phyloP scores from a whole-genome alignment of 2,329 filamentous ascomycete species.

The Pezicula radicicola region DNA sequence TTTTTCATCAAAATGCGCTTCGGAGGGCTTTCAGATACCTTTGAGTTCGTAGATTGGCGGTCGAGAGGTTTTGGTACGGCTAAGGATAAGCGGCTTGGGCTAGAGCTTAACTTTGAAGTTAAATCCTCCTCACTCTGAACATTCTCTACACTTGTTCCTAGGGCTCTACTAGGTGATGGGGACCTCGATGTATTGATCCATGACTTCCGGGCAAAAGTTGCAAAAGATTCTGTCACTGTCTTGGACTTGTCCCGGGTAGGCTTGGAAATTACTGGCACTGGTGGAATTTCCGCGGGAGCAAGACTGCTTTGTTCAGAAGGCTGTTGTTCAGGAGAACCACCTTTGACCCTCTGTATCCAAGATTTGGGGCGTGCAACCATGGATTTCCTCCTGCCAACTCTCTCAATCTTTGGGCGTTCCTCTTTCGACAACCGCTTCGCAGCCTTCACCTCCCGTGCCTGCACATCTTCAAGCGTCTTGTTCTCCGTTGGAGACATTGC shows the following conservation, averaged over 20 bases:
- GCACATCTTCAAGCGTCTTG: slow-evolving; percentile 9
- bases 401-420: slow-evolving; percentile 21
- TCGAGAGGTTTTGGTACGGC: slow-evolving; percentile 12
- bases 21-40: slow-evolving; percentile 15
- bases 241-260: slow-evolving; percentile 32
- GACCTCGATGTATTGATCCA: slow-evolving; percentile 45
- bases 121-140: slow-evolving; percentile 11
- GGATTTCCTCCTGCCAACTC: slow-evolving; percentile 28
- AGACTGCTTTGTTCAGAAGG: slow-evolving; percentile 11
- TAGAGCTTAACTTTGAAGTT: slow-evolving; percentile 13
- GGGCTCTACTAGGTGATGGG: slow-evolving; percentile 36
- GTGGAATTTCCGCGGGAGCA: slow-evolving; percentile 32
- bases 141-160: slow-evolving; percentile 14
- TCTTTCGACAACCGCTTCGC: slow-evolving; percentile 19
- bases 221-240: slow-evolving; percentile 46
- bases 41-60: slow-evolving; percentile 12
- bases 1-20: slow-evolving; percentile 22
- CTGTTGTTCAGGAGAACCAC: slow-evolving; percentile 24
- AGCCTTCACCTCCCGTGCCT: slow-evolving; percentile 11
- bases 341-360: slow-evolving; percentile 29
- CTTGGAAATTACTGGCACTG: slow-evolving; percentile 23
- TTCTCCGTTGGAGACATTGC: slow-evolving; percentile 5
- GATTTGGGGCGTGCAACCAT: slow-evolving; percentile 30
- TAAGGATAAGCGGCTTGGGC: slow-evolving; percentile 12
- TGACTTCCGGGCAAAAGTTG: slow-evolving; percentile 46